Evolutionary conservation across 148 eudicot species (phyloP).

Genomic region (Chenopodium formosanum): DNA sequence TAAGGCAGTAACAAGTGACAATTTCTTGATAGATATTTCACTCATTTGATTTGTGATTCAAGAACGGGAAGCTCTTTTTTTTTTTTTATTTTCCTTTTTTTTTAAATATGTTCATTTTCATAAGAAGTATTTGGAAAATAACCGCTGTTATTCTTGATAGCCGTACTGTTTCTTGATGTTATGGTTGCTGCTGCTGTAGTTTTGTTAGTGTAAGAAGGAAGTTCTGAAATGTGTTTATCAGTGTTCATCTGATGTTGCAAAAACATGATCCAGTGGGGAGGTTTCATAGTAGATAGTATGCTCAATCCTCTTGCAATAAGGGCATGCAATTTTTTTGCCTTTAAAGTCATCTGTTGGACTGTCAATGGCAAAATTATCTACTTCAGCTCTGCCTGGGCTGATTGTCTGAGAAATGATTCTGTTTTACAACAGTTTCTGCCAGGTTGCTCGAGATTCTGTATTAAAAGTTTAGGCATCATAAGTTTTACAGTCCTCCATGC

Average conservation of each 20-base stretch:
- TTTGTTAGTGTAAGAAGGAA: neutral
- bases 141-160: neutral
- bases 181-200: neutral
- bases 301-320: constrained; percentile 43
- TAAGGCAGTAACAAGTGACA: no score
- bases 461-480: constrained; percentile 75
- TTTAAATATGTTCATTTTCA: no score
- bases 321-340: constrained; percentile 80
- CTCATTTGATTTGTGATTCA: no score
- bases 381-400: constrained; percentile 5
- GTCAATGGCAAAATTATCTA: constrained; percentile 88
- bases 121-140: no score
- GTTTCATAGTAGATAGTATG: neutral
- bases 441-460: constrained; percentile 95
- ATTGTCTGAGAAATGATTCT: neutral
- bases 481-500: constrained; percentile 85
- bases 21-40: no score
- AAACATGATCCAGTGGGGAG: neutral
- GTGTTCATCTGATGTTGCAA: neutral
- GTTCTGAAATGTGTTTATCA: neutral
- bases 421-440: constrained; percentile 3
- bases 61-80: no score
- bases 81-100: no score
- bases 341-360: constrained; percentile 85
- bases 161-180: neutral